phyloP scores from a whole-genome alignment of 148 eudicot species.

The Polygonum maritimum region DNA sequence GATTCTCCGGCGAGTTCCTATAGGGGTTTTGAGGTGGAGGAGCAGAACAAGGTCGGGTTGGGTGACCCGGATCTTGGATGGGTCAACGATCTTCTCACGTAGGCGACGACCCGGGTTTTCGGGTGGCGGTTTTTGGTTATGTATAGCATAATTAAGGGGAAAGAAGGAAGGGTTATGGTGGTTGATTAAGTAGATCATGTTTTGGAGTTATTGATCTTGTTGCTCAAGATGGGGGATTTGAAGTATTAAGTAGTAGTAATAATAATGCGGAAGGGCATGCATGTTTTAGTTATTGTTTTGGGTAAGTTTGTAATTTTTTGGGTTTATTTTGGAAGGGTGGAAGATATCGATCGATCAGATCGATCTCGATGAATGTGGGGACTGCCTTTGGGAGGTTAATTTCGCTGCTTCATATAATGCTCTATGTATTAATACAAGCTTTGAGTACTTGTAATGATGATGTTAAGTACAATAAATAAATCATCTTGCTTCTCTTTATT shows the following conservation, averaged over 20 bases:
- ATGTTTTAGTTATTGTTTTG: conserved; percentile 10
- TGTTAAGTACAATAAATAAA: background rate
- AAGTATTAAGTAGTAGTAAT: background rate
- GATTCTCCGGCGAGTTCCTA: background rate
- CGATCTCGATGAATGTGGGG: background rate
- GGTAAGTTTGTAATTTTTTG: conserved; percentile 8
- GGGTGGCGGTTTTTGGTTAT: background rate
- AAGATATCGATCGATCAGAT: background rate
- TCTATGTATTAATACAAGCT: background rate
- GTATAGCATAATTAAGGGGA: conserved; percentile 1
- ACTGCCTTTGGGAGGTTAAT: background rate
- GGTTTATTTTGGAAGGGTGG: conserved; percentile 1
- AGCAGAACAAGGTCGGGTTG: background rate
- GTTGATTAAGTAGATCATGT: background rate
- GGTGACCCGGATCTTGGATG: conserved; percentile 14
- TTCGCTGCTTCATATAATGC: background rate
- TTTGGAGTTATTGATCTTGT: background rate
- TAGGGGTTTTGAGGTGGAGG: background rate
- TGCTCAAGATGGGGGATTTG: background rate
- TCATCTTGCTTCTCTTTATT: background rate
- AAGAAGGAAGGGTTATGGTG: background rate
- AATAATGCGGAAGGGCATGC: background rate
- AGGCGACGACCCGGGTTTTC: background rate
- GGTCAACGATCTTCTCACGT: conserved; percentile 15
- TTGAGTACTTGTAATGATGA: background rate